Base-by-base conservation (phyloP, 352 stramenopile genomes). In the Phytopythium mirpurense region DNA sequence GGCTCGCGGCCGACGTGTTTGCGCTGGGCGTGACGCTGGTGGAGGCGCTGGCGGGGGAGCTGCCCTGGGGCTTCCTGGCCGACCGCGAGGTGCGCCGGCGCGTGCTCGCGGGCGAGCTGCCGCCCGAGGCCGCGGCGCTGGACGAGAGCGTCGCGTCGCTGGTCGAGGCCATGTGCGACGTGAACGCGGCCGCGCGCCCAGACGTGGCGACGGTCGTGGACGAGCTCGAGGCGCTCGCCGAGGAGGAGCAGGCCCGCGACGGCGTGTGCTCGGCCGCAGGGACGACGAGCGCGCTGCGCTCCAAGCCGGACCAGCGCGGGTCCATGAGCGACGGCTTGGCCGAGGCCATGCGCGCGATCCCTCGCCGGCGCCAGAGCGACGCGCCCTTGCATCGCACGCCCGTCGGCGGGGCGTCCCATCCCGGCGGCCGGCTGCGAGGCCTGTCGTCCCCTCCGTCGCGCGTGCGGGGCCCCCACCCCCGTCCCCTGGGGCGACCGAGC, bases 1-100 rank as follows among this genome's bases (percentile, higher is more conserved):
- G 64, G 12, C 51, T 73, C 16, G 68, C 72, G 2, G 68, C 67
- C 11, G 79, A 90, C 42, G 68, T 90, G 23, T 90, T 84, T 52
- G 67, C 74, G 8, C 72, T 90, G 48, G 79, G 72, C 29, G 83
- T 90, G 71, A 84, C 70, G 18, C 50, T 87, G 15, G 21, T 87
- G 35, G 79, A 90, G 54, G 79, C 77, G 0, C 31, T 84, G 10
- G 68, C 70, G 5, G 71, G 76, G 16, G 77, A 88, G 24, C 44
- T 87, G n/a, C 79, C 79, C 1, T 88, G 70, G 70, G 77, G 77
- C 0, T 78, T 80, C 51, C 43, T 78, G 24, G 56, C 65, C 12
- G 77, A 90, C 41, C 48, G 67, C 0, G 51, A 70, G 21, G 63
- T 88, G 23, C 70, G 68, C 11, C 55, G 62, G 18, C 67, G 62